These are phyloP conservation scores for Ambrosiella xylebori DNA, from an alignment of 2,329 filamentous ascomycete genomes.

Conservation along the genomic window DNA sequence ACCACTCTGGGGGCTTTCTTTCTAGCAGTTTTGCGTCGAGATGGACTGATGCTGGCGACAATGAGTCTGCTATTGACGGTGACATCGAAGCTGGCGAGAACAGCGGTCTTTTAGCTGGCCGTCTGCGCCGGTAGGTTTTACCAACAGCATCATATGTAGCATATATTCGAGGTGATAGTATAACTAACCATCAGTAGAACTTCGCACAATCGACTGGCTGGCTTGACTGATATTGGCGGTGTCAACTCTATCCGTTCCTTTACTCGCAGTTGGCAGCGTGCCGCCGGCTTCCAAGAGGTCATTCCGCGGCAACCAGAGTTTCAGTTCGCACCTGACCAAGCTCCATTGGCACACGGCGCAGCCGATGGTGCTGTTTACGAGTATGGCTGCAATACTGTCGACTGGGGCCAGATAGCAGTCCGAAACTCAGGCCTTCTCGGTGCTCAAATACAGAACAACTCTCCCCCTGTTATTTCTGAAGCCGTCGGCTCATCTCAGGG, in stretches of 20 bases:
- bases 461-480: constrained; percentile 13
- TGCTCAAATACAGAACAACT: constrained; percentile 30
- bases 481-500: too few relatives aligned
- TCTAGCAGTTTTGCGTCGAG: constrained; percentile 12
- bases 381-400: constrained; percentile 14
- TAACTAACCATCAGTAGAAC: constrained; percentile 25
- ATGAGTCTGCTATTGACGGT: constrained; percentile 1
- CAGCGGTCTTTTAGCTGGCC: constrained; percentile 3
- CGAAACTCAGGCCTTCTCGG: constrained; percentile 27
- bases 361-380: constrained; percentile 5
- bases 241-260: constrained; percentile 92
- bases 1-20: constrained; percentile 6
- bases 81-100: constrained; percentile 7
- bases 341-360: constrained; percentile 21
- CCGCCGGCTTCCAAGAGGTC: constrained; percentile 74
- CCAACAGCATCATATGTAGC: background rate
- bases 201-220: constrained; percentile 40
- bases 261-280: constrained; percentile 79
- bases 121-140: constrained; percentile 9
- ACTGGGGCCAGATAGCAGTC: constrained; percentile 16
- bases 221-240: constrained; percentile 58
- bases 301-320: constrained; percentile 65
- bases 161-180: background rate
- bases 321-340: constrained; percentile 42
- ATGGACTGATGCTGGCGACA: constrained; percentile 5